These are phyloP conservation scores for Argentina anserina DNA, from an alignment of 306 rosid species.

Conservation along the genomic window DNA sequence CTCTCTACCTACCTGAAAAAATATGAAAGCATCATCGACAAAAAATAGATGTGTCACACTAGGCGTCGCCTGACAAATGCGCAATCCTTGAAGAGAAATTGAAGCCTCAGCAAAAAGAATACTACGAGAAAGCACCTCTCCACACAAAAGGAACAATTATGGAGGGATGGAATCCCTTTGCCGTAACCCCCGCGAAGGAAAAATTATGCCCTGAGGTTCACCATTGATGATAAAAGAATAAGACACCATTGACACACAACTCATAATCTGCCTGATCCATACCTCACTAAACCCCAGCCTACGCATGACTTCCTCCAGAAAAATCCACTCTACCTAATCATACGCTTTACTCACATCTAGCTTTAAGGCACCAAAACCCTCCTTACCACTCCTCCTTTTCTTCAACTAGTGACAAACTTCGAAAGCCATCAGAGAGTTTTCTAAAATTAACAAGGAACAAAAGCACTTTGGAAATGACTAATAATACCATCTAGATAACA, in stretches of 20 bases:
- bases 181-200: background rate
- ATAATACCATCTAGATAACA: accelerated
- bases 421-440: too few species aligned
- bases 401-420: too few species aligned
- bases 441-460: too few species aligned
- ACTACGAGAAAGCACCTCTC: background rate
- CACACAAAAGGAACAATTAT: background rate
- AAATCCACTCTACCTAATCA: too few species aligned
- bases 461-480: too few species aligned
- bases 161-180: background rate
- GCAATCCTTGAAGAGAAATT: too few species aligned
- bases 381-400: too few species aligned
- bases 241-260: background rate
- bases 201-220: background rate
- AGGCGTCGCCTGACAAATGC: too few species aligned
- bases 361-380: too few species aligned
- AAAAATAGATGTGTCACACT: background rate
- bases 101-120: too few species aligned
- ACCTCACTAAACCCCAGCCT: background rate
- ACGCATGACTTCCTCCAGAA: too few species aligned
- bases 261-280: background rate
- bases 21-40: background rate
- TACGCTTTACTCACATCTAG: too few species aligned
- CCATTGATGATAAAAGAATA: background rate
- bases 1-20: background rate